Evolutionary conservation across 2,329 filamentous ascomycete genomes (phyloP).

Genomic region (Zasmidium angulare): DNA sequence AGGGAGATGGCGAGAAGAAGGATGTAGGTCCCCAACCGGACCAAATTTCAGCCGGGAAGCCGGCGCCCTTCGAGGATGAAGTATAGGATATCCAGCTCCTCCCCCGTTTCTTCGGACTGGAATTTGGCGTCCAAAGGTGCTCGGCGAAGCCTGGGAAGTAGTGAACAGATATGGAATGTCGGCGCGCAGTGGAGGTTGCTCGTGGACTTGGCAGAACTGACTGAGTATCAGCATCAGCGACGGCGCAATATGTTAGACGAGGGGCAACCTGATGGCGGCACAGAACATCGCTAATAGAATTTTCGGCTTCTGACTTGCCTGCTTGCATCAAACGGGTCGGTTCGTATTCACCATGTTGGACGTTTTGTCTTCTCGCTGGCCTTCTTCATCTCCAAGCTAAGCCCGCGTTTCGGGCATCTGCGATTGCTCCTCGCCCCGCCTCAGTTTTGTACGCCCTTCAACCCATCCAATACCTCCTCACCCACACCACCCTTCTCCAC

Average conservation of each 20-base stretch:
- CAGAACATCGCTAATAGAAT: too few species aligned
- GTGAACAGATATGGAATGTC: not conserved
- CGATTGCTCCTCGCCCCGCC: not conserved
- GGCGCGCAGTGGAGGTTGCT: too few species aligned
- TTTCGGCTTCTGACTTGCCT: too few species aligned
- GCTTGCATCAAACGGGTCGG: not conserved
- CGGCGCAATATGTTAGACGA: not conserved
- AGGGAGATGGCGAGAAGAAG: not conserved
- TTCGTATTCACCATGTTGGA: not conserved
- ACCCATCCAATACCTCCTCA: slow-evolving; percentile 78
- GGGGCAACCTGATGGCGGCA: too few species aligned
- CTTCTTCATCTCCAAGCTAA: too few species aligned
- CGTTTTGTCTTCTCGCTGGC: not conserved
- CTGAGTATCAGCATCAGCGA: slow-evolving; percentile 1
- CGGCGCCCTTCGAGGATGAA: not conserved
- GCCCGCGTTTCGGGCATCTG: too few species aligned
- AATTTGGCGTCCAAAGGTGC: not conserved
- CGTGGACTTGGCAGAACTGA: too few species aligned
- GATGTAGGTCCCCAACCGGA: too few species aligned
- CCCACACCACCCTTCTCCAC: slow-evolving; percentile 76
- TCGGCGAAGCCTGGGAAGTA: not conserved
- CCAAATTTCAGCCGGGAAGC: not conserved
- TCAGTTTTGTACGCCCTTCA: slow-evolving; percentile 68
- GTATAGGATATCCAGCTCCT: not conserved
- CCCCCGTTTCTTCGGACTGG: not conserved